Base-by-base conservation (phyloP, 768 basidiomycete genomes). In the Daedaleopsis sinensis region DNA sequence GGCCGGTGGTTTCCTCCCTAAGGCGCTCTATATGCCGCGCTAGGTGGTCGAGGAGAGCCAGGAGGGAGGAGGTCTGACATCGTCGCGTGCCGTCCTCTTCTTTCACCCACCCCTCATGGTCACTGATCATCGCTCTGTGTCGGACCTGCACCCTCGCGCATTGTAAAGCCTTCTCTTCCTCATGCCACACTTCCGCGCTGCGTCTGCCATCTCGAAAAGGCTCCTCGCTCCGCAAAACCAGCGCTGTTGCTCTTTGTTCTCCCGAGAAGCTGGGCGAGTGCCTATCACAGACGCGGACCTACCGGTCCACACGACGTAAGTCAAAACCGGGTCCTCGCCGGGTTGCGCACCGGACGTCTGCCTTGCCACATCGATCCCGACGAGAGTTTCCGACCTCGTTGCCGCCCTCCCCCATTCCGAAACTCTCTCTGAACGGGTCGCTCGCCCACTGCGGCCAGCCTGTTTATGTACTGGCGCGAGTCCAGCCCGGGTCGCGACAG, bases 101-200 rank as follows among this genome's bases (percentile, higher is more conserved):
- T n/a, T 37, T 23, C 43, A 27, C 21, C 23, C 42, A 36, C 53
- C 59, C 53, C 59, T 55, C 47, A 39, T 50, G 47, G 47, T n/a
- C 35, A 53, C 24, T 32, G 59, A 54, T 60, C 59, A 15, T 16
- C 52, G 53, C 24, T 49, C 24, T 23, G 10, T 38, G 46, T 36
- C 53, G 44, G 44, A n/a, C 24, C 27, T 15, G 43, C 7, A 32
- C 52, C 21, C 5, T 32, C 35, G 23, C 47, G 18, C 47, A n/a
- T 27, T 23, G 36, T 19, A 35, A 3, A 48, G 19, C 36, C 23
- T 37, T 11, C 19, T 18, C 24, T 32, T 46, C 24, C 44, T 39
- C 44, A 36, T 43, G 18, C 35, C 16, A 8, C 13, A 16, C 19
- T 12, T 19, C 44, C 44, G 16, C 8, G 23, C 23, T 5, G 11